Evolutionary conservation across 179 eudicot genomes (phyloP).

Genomic region (Carnegiea gigantea): DNA sequence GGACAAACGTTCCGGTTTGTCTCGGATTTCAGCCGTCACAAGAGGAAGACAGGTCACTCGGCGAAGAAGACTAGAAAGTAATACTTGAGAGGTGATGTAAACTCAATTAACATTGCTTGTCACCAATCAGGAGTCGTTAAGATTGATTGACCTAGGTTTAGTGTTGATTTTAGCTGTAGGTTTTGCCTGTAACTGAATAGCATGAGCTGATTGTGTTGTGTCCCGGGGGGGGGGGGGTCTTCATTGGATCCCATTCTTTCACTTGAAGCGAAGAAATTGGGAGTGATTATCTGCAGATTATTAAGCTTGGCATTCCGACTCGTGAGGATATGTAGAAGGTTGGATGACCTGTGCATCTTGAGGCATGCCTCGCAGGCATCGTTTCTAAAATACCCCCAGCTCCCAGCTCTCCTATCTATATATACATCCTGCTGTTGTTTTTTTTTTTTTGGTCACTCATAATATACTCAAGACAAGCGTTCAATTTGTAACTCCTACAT

Average conservation of each 20-base stretch:
- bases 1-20: constrained; percentile 96
- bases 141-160: constrained; percentile 30
- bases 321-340: neutral
- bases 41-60: constrained; percentile 93
- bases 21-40: constrained; percentile 98
- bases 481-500: too few species aligned
- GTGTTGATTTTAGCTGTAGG: constrained; percentile 13
- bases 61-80: constrained; percentile 53
- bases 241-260: constrained; percentile 31
- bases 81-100: constrained; percentile 14
- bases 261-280: constrained; percentile 9
- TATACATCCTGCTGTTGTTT: too few species aligned
- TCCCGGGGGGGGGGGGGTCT: constrained; percentile 24
- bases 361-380: too few species aligned
- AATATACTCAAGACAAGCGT: too few species aligned
- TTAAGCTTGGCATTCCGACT: neutral
- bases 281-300: constrained; percentile 3
- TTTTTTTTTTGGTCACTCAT: too few species aligned
- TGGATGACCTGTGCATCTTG: neutral
- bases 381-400: too few species aligned
- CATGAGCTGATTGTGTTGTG: constrained; percentile 16
- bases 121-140: neutral
- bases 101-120: constrained; percentile 22
- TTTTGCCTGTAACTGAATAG: constrained; percentile 10
- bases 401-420: too few species aligned